Evolutionary conservation across 805 yeast genomes (phyloP), one percentile per base, ranked within the genome.

Genomic region (Candida odintsovae): DNA sequence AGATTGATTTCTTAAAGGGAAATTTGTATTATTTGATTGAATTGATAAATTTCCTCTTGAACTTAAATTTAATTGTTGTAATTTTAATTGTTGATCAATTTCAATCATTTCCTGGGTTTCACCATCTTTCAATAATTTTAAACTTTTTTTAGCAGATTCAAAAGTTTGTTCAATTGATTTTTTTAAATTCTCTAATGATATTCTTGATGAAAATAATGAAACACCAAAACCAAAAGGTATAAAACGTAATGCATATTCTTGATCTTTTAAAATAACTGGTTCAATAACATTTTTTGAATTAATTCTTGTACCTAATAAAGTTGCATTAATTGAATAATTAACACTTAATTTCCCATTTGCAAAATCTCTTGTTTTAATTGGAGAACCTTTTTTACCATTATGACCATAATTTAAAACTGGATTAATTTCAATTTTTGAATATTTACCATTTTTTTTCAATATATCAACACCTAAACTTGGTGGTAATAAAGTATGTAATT

Each of bases 251-350:
- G 65, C 60, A 46, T 67, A 68, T 31, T 67, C 70, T 19, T 55
- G 57, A 36, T 68, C 70, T 29, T 48, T 62, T 61, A 69, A 55
- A 16, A 69, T 58, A 25, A 59, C 62, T 19, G 44, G 22, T 11
- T 19, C 23, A 13, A 20, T 7, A 36, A 18, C 23, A 12, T 36
- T 16, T 12, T 36, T 25, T 13, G 22, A 2, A 15, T 36, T 41
- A 1, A 13, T 18, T 18, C 23, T 43, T 9, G 41, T 13, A 20
- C 78, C 82, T 38, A 80, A 77, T 47, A 80, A 66, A 47, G 75
- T 73, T 7, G 82, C 82, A 52, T 78, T 82, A 26, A 80, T 73
- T 1, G 77, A 68, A 51, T 80, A 80, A 43, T 71, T 69, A 9
- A 80, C 66, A 50, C 82, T 75, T 22, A 62, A 36, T 45, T 69